Base-by-base conservation (phyloP, 2,329 filamentous ascomycete genomes). In the Pezicula carpinea region DNA sequence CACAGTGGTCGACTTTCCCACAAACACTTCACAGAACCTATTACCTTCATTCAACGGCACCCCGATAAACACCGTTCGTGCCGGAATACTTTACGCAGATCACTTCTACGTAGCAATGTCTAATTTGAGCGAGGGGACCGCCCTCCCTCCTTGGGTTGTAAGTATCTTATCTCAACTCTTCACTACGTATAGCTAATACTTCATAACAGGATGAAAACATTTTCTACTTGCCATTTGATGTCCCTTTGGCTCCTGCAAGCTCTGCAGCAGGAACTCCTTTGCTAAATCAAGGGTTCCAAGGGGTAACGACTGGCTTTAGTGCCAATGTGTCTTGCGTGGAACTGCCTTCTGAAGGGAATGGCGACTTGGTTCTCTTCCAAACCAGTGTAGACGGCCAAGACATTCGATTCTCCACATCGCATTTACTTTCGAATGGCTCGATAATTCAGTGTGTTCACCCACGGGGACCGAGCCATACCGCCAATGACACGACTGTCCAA, bases 131-230 rank as follows among this genome's bases (percentile, higher is more conserved):
- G 52, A 58, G 0, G 63, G 64, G 0, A 77, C 73, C 0, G 52
- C 64, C 0, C 58, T 82, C 0, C 73, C 76, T 0, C 55, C 75
- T 0, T 83, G 80, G 79, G 66, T 72, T 0, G 34, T 36, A 36
- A n/a, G 34, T 17, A 36, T 36, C 8, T 14, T 14, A 14, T 32
- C 14, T 13, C 17, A 14, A 14, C 17, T 15, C 5, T 14, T n/a
- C 14, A 11, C 4, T 14, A 34, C 6, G 6, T 14, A 13, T 3
- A 6, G 3, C 32, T 34, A 34, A 34, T 5, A 2, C 32, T 34
- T 34, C 5, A 11, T n/a, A 14, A 6, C n/a, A 36, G 21, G 69
- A 75, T 1, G 21, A 59, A 0, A 53, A 66, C 0, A 68, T 66
- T 11, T 73, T 69, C 8, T 83, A 80, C 38, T 48, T 79, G 0